These are phyloP conservation scores for Saposhnikovia divaricata DNA, from an alignment of 129 eudicot genomes.

Conservation along the genomic window DNA sequence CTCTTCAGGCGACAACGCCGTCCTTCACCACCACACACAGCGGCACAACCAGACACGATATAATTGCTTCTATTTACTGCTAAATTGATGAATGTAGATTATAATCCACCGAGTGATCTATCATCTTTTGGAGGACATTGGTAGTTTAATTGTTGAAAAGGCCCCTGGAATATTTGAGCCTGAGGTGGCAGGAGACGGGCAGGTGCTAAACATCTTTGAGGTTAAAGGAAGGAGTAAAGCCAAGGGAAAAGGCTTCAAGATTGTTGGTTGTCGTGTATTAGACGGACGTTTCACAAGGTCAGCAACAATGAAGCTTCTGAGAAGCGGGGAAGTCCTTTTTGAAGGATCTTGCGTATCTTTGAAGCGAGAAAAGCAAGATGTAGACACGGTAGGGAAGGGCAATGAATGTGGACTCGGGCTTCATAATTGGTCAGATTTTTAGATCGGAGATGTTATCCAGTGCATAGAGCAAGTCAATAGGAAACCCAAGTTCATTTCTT, in stretches of 20 bases:
- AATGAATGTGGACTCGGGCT: constrained; percentile 80
- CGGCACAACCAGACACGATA: too few relatives aligned
- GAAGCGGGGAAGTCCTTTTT: constrained; percentile 76
- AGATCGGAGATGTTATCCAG: constrained; percentile 77
- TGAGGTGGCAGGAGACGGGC: constrained; percentile 81
- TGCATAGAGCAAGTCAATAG: constrained; percentile 77
- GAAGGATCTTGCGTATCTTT: constrained; percentile 82
- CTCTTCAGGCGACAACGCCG: too few relatives aligned
- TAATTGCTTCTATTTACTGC: not conserved
- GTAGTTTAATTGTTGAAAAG: constrained; percentile 75
- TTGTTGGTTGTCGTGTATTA: constrained; percentile 82
- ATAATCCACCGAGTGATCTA: constrained; percentile 68
- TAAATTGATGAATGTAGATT: constrained; percentile 29
- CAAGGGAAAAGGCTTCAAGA: constrained; percentile 53
- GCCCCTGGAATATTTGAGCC: constrained; percentile 86
- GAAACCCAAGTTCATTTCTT: constrained; percentile 80
- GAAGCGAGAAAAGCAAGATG: constrained; percentile 72
- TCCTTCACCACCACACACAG: too few relatives aligned
- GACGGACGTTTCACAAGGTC: constrained; percentile 57
- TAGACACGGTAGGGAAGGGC: constrained; percentile 69
- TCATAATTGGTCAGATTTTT: constrained; percentile 53
- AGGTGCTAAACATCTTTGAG: constrained; percentile 67
- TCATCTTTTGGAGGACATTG: constrained; percentile 86
- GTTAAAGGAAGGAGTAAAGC: constrained; percentile 79
- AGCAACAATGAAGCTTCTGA: constrained; percentile 59